Evolutionary conservation across 179 eudicot genomes (phyloP), one percentile per base, ranked within the genome.

Genomic region (Gypsophila paniculata): DNA sequence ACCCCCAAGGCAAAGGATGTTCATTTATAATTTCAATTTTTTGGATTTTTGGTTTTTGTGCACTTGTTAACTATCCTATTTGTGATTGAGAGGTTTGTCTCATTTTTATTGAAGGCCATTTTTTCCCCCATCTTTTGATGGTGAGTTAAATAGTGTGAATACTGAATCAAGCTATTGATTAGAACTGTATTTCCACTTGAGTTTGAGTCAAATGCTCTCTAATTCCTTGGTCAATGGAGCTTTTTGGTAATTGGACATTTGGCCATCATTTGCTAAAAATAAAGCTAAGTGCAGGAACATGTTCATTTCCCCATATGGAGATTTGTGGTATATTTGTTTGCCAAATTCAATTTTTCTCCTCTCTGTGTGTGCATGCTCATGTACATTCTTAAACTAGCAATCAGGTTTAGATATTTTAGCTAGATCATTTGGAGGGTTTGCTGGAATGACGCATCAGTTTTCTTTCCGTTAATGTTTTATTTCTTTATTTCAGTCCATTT

Each of bases 291-390:
- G 60, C 60, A 1, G 5, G 8, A 0, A 19, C 25, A n/a, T 0
- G 7, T 55, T 6, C 1, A 55, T 55, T 11, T 55, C 26, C 6
- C 12, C 11, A 55, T 6, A 39, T 6, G 26, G 60, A 55, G 26
- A 21, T 4, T 21, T 19, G 8, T 55, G 25, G 21, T 38, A 39
- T 6, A 18, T 39, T 18, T 63, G 38, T 4, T 64, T 39, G 23
- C 52, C 2, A 13, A 64, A 8, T 42, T 21, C 32, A 39, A 19
- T 29, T 21, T 39, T 64, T 64, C 6, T 64, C 52, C 52, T 42
- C 68, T 21, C 0, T 64, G 38, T 64, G 5, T 65, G 68, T 65
- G 67, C 49, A 63, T 14, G 49, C 15, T 65, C 17, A 22, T 44
- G 54, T 38, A 8, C 14, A 15, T 21, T 39, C 69, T 10, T 44